Conservation (phyloP, 2,329 filamentous ascomycete species). For the Colletotrichum falcatum region DNA sequence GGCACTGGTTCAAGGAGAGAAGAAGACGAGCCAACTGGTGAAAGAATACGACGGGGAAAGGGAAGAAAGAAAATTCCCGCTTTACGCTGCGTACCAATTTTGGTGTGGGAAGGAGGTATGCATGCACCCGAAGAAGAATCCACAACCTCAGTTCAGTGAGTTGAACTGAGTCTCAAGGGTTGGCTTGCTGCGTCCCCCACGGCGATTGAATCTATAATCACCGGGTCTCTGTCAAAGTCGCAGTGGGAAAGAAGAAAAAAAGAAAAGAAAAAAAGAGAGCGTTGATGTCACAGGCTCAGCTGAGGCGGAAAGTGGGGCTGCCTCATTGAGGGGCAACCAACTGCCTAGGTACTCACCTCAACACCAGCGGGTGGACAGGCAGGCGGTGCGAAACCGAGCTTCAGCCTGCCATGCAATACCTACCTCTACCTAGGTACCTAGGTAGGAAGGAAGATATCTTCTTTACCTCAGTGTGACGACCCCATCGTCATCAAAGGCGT, state of each 20-base stretch:
- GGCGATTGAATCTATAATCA: neutral
- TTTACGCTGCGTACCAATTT: neutral
- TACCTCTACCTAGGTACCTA: too few relatives aligned
- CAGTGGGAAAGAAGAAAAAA: neutral
- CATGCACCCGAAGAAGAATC: neutral
- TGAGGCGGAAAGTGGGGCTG: conserved; percentile 32
- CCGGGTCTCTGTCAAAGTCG: neutral
- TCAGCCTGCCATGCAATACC: neutral
- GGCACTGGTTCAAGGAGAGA: neutral
- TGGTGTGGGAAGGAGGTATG: neutral
- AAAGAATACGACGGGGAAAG: neutral
- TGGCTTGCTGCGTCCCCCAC: neutral
- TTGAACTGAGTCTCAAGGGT: neutral
- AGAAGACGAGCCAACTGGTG: conserved; percentile 15
- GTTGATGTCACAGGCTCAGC: conserved; percentile 33
- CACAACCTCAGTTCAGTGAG: neutral
- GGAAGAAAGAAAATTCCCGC: neutral
- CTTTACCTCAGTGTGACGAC: neutral
- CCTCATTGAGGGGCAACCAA: conserved; percentile 22
- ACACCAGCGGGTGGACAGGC: neutral
- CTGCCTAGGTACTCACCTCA: neutral
- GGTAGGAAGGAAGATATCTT: too few relatives aligned
- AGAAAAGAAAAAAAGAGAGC: too few relatives aligned
- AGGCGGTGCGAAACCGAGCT: neutral
- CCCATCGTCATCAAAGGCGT: neutral